Base-by-base conservation (phyloP, 1,284 basidiomycete species). In the Meira nashicola region DNA sequence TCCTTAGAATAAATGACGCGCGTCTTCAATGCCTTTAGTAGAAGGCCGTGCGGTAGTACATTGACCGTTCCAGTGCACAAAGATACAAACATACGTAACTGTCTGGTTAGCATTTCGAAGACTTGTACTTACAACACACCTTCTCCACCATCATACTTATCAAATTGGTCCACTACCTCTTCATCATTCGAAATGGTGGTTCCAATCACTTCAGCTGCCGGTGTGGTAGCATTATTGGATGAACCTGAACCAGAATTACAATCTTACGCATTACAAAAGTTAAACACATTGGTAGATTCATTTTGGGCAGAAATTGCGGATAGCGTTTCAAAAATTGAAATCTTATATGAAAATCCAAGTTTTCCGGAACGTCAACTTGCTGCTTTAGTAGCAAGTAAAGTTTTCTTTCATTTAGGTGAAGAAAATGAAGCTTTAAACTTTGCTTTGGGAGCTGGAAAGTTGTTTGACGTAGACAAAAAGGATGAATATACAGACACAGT, bases 301-400 rank as follows among this genome's bases (percentile, higher is more conserved):
- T 77, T 74, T 64, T 78, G 76, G 76, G 69, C 76, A 9, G 76
- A 78, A 57, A 74, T 78, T 38, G 74, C 76, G 46, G 76, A 78
- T 59, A 67, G 69, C 46, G 65, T 78, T 53, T 62, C 70, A 54
- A 71, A 73, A 51, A 70, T 78, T 59, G 76, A 78, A 56, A 69
- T 75, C 40, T 69, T 78, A 39, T 76, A 76, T 57, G 76, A 78
- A 55, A 65, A 72, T 53, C 60, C 72, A 44, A 57, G 68, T 49
- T 76, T 76, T 58, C 65, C 66, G 5, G 68, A 76, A 39, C 73
- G 76, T 39, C 58, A 71, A 14, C 68, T 78, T 40, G 76, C 76
- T 7, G 75, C 76, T 17, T 71, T 78, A 15, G 68, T 78, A 54
- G 73, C 73, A 21, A 76, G 74, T 60, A 78, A 78, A 60, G 68